Evolutionary conservation across 2,329 filamentous ascomycete genomes (phyloP).

Genomic region (Penicillium expansum): DNA sequence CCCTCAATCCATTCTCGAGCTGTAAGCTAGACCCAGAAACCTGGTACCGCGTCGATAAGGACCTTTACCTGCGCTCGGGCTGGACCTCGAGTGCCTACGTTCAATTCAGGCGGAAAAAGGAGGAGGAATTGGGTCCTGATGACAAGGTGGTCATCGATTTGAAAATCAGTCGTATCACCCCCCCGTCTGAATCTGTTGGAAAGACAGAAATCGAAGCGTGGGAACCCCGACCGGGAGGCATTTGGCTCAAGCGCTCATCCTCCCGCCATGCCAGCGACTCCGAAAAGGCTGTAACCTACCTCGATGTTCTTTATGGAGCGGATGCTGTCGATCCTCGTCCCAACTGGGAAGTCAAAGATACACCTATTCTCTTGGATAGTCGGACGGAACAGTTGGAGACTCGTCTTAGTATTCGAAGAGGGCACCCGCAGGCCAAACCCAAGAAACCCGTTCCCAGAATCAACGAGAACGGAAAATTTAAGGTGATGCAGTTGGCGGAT

Average conservation of each 20-base stretch:
- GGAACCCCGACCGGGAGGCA: slow-evolving; percentile 72
- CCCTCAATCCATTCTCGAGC: slow-evolving; percentile 68
- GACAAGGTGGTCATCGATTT: slow-evolving; percentile 81
- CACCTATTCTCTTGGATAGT: slow-evolving; percentile 67
- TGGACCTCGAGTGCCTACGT: slow-evolving; percentile 77
- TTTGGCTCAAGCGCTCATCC: slow-evolving; percentile 77
- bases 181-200: slow-evolving; percentile 53
- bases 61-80: slow-evolving; percentile 73
- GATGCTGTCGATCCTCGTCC: slow-evolving; percentile 87
- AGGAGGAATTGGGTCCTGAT: slow-evolving; percentile 71
- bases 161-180: slow-evolving; percentile 69
- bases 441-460: slow-evolving; percentile 74
- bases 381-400: slow-evolving; percentile 62
- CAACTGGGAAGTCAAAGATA: slow-evolving; percentile 78
- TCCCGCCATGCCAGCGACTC: slow-evolving; percentile 73
- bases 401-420: slow-evolving; percentile 75
- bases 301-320: slow-evolving; percentile 85
- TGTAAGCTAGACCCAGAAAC: slow-evolving; percentile 69
- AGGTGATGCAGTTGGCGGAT: slow-evolving; percentile 96
- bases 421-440: slow-evolving; percentile 56
- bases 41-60: slow-evolving; percentile 87
- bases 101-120: slow-evolving; percentile 77
- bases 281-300: slow-evolving; percentile 69
- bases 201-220: slow-evolving; percentile 62
- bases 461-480: slow-evolving; percentile 86